Evolutionary conservation across 1,284 basidiomycete species (phyloP), one percentile per base, ranked within the genome.

Genomic region (Rhodofomes roseus): DNA sequence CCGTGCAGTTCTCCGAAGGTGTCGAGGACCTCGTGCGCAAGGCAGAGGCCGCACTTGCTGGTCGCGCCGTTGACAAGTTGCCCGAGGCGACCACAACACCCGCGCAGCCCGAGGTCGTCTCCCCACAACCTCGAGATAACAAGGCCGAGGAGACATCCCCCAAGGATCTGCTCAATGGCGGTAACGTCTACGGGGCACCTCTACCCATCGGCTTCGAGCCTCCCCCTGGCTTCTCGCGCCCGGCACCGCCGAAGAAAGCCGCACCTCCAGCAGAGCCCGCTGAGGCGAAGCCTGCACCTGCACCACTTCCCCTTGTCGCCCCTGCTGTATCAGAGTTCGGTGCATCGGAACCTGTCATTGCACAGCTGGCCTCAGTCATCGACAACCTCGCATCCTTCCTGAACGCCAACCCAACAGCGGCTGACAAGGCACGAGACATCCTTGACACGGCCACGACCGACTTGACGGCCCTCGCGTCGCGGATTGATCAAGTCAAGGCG

Each of bases 321-420:
- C 93, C 95, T 4, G 82, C 85, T 39, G 85, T 99, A 59, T 83
- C 87, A 58, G 87, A 89, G 58, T 81, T 95, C 55, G 81, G 81
- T 46, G 74, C 79, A 18, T 89, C 88, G 6, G 92, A 96, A 66
- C 96, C 96, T 18, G 88, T 98, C 69, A 90, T 99, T 62, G 82
- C 88, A 1, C 94, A 98, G 73, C 87, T 99, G 18, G 96, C 96
- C 4, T 83, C 86, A 14, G 96, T 95, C 46, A 98, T 99, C 68
- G 96, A 98, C 77, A 86, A 90, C 70, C 89, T 99, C 55, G 89
- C 95, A 20, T 84, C 87, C 12, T 96, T 92, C 77, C 79, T 98
- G 41, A 85, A 84, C 44, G 77, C 84, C 27, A 90, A 90, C 67
- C 89, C 93, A n/a, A 73, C 80, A 1, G 86, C 86, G 2, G 81